Evolutionary conservation across 163 green algal species (phyloP).

Genomic region (Prototheca wickerhamii): DNA sequence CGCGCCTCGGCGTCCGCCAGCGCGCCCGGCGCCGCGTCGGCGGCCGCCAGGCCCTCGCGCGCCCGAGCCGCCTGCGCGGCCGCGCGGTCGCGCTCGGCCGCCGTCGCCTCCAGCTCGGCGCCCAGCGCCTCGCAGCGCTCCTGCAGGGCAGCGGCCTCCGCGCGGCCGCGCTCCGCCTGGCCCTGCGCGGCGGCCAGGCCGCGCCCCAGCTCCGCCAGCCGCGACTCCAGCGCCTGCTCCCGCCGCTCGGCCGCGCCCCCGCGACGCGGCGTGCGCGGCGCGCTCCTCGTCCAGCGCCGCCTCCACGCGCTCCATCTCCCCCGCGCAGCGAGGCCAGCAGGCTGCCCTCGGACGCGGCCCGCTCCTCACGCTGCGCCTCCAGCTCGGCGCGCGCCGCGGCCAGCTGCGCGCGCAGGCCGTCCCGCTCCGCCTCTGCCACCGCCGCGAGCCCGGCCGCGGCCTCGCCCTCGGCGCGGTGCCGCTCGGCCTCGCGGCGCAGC

Average conservation of each 20-base stretch:
- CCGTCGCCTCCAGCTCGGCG: conserved; percentile 1
- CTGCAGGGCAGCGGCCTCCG: conserved; percentile 15
- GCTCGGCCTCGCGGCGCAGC: neutral
- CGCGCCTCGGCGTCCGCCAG: neutral
- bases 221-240: conserved; percentile 50
- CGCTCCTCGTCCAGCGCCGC: conserved; percentile 54
- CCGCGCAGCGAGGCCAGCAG: conserved; percentile 40
- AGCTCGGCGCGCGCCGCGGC: neutral
- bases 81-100: neutral
- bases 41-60: neutral
- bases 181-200: conserved; percentile 26
- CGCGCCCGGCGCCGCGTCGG: no score
- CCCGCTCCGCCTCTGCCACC: conserved; percentile 1
- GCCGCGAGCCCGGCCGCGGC: neutral
- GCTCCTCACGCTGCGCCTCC: conserved; percentile 10
- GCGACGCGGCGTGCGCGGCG: conserved; percentile 20
- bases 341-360: conserved; percentile 29
- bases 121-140: conserved; percentile 22
- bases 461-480: neutral
- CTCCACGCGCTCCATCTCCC: conserved; percentile 49
- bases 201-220: conserved; percentile 27
- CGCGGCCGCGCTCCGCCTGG: conserved; percentile 28
- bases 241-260: conserved; percentile 23
- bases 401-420: conserved; percentile 9
- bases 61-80: conserved; percentile 10